Percentiles rank a stretch among this genome's conserved stretches.
Evolutionary conservation across 306 rosid genomes (phyloP).

Genomic region (Cucurbita pepo): DNA sequence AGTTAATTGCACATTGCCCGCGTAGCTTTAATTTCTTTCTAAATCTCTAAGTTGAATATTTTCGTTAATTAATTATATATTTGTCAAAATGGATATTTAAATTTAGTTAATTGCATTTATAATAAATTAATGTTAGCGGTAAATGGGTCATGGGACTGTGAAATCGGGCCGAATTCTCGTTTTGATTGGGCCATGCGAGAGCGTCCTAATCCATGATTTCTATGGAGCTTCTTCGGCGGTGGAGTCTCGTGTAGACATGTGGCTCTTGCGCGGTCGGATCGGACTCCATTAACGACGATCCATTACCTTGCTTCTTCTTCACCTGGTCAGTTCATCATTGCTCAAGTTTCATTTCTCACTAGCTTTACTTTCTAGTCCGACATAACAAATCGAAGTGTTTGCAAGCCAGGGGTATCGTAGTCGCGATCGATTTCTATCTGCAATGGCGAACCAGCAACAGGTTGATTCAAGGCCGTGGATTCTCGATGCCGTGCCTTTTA

Average conservation of each 20-base stretch:
- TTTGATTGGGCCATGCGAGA: not conserved
- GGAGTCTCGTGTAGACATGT: not conserved
- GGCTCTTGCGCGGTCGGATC: not conserved
- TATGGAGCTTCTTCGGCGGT: not conserved
- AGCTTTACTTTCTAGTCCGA: not conserved
- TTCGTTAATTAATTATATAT: too few relatives aligned
- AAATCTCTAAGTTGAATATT: too few relatives aligned
- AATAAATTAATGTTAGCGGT: not conserved
- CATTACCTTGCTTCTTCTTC: not conserved
- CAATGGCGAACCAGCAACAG: conserved; percentile 39
- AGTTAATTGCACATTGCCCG: too few relatives aligned
- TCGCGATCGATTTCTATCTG: not conserved
- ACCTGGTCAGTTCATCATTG: not conserved
- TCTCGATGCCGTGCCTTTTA: conserved; percentile 35
- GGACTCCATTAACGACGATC: not conserved
- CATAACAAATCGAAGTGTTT: not conserved
- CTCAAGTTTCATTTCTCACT: not conserved
- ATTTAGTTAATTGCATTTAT: too few relatives aligned
- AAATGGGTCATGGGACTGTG: not conserved
- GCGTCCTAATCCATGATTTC: not conserved
- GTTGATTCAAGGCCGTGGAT: conserved; percentile 53
- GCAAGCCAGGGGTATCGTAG: not conserved
- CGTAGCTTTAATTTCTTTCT: too few relatives aligned
- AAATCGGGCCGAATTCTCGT: not conserved
- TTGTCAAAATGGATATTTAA: too few relatives aligned